A percentile compares a stretch with the other conserved stretches of the same genome.
Conservation (phyloP, 2,329 filamentous ascomycete genomes). For the Colletotrichum sp. region DNA sequence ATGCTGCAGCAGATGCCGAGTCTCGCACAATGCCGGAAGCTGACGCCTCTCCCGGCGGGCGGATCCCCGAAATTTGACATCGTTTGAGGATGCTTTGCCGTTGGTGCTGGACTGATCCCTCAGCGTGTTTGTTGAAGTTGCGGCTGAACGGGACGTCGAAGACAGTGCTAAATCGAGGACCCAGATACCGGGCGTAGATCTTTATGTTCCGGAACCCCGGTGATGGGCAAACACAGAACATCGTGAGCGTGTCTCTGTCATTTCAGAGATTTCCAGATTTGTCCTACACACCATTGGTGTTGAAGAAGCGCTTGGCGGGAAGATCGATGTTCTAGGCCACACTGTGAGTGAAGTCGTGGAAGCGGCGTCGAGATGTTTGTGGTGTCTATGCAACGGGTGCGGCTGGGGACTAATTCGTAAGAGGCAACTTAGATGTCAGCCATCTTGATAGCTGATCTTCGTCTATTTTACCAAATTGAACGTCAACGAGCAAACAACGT, state of each 20-base stretch:
- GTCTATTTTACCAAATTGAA: not conserved
- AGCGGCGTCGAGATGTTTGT: not conserved
- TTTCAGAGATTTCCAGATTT: not conserved
- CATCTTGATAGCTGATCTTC: not conserved
- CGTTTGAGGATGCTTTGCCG: not conserved
- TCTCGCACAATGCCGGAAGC: not conserved
- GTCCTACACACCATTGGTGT: not conserved
- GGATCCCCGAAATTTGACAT: not conserved
- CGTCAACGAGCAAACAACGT: not conserved
- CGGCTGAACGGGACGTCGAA: not conserved
- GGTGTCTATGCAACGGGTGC: not conserved
- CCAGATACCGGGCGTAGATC: not conserved
- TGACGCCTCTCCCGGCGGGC: not conserved
- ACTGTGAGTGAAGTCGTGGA: not conserved
- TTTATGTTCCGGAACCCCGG: not conserved
- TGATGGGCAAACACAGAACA: not conserved
- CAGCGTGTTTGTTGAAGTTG: not conserved
- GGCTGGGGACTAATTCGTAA: not conserved
- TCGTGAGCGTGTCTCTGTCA: not conserved
- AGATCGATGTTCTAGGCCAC: not conserved
- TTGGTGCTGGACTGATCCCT: not conserved
- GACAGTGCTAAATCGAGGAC: not conserved
- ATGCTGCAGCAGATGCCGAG: not conserved
- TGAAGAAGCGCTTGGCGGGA: not conserved
- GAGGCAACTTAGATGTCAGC: not conserved